Evolutionary conservation across 306 rosid species (phyloP), one percentile per base, ranked within the genome.

Genomic region (Astragalus glycyphyllos): DNA sequence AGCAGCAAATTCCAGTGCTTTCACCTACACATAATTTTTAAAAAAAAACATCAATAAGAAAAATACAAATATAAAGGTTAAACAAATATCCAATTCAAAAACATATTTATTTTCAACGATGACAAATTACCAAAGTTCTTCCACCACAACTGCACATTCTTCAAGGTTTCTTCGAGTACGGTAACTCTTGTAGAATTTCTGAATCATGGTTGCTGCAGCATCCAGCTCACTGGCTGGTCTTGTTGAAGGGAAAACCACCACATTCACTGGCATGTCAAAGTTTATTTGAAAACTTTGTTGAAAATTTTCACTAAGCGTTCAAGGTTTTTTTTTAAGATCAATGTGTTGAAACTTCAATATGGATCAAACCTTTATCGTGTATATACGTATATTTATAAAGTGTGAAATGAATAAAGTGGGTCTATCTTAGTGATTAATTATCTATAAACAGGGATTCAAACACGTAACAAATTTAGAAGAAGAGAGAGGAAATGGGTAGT

Each of bases 141-240:
- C 96, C 17, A 83, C 89, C 15, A 92, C 91, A 53, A 89, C 98
- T 2, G 96, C 98, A 77, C 98, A 92, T 68, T 92, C 98, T 12
- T 96, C 98, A 26, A 92, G 92, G 76, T 87, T 89, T 72, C 98
- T 83, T 70, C 98, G 44, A 0, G 96, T 92, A 4, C 92, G 83
- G 79, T 92, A 89, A 78, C 95, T 87, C 83, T 92, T 92, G 67
- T 89, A 92, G 5, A 87, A 92, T 56, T 92, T 92, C 68, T 92
- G 98, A 66, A 92, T 60, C 76, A 62, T 92, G 34, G 80, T 84
- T 26, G 98, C 98, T 1, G 98, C 98, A 6, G 90, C 90, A 31
- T 89, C 90, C 26, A 92, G 96, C 81, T 92, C 92, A 31, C 77
- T 70, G 1, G 82, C 88, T 9, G 92, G 90, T 49, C 86, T 82